Evolutionary conservation across 176 grass and related monocot genomes (phyloP), one percentile per base, ranked within the genome.

Genomic region (Ensete ventricosum): DNA sequence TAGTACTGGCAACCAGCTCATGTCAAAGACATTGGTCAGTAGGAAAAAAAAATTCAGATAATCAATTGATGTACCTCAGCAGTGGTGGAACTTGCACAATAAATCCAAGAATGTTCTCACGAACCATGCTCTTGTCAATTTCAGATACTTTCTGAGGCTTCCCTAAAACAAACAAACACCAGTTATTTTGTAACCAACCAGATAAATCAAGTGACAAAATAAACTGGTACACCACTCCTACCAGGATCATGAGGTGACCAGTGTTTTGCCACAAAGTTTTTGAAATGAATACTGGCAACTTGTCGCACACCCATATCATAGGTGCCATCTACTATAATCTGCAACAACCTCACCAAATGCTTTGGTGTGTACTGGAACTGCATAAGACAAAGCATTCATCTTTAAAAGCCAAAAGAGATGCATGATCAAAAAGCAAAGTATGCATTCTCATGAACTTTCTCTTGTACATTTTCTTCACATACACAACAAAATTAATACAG

Each of bases 211-310:
- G 6, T 79, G 50, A 75, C 6, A 43, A 43, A 5, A 43, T 43
- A 43, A 43, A 43, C 34, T 43, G 34, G 34, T 5, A 43, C 34
- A 6, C 34, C 52, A 57, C 50, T 74, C 54, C 73, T 81, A 92
- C 87, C 87, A 52, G 81, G 79, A 55, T 93, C 90, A 69, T 73
- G 83, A 65, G 90, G 88, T 67, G 83, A 97, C 94, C 94, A 97
- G 58, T 97, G 90, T 67, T 93, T 97, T 19, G 94, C 89, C 67
- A 97, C 81, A 79, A 97, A 93, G 53, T 97, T 97, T 74, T 97
- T 97, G 74, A 97, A 97, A 88, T 97, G 94, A 71, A 97, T 93
- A 73, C 94, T 97, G 50, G 94, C 90, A 50, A 88, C 89, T 71
- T 96, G 93, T 8, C 93, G 81, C 70, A 96, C 89, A 78, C 87